Evolutionary conservation across 2,329 filamentous ascomycete species (phyloP).

Genomic region (Dactylellina drechsleri): DNA sequence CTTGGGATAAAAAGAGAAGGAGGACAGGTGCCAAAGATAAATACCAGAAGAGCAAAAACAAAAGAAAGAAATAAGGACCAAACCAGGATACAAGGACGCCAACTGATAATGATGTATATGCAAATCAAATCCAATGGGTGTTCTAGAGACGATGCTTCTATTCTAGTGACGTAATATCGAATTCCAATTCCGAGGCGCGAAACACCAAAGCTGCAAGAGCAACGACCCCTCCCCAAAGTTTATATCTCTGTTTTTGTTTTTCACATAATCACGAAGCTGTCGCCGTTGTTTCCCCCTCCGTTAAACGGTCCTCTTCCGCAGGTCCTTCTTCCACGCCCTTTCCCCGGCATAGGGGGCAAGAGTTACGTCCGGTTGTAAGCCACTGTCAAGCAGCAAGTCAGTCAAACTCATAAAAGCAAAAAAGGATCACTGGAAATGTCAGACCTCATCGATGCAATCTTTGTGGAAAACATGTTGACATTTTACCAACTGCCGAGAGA

Average conservation of each 20-base stretch:
- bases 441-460: constrained; percentile 76
- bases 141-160: too few species aligned
- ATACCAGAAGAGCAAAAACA: too few species aligned
- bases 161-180: constrained; percentile 18
- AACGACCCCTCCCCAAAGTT: not conserved
- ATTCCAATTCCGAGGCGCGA: constrained; percentile 6
- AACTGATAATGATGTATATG: too few species aligned
- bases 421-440: constrained; percentile 55
- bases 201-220: not conserved
- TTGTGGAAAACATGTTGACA: constrained; percentile 75
- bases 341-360: constrained; percentile 71
- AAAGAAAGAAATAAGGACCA: too few species aligned
- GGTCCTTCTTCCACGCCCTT: constrained; percentile 63
- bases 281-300: constrained; percentile 11
- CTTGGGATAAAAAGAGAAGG: too few species aligned
- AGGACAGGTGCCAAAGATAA: too few species aligned
- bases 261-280: constrained; percentile 6
- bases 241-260: not conserved
- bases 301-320: constrained; percentile 37
- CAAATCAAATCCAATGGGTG: too few species aligned
- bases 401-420: constrained; percentile 32
- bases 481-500: constrained; percentile 70
- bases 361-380: constrained; percentile 74
- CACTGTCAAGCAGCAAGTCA: constrained; percentile 66
- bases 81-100: too few species aligned